These are phyloP conservation scores for Discostella stelligeroides DNA, from an alignment of 108 stramenopile species.

Conservation along the genomic window DNA sequence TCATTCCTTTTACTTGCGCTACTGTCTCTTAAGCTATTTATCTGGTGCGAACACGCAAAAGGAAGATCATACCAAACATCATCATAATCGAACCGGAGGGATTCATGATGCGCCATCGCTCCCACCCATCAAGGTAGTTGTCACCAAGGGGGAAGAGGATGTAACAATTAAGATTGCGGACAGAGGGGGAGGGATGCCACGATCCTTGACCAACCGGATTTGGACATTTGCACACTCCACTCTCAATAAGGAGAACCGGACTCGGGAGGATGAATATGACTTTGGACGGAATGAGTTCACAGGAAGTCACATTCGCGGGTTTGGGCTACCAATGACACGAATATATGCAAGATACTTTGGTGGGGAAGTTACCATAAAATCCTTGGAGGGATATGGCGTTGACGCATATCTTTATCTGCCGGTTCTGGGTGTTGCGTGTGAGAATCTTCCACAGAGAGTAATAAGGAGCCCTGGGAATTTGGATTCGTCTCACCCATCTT, in stretches of 20 bases:
- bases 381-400: constrained; percentile 98
- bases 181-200: constrained; percentile 96
- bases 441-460: constrained; percentile 84
- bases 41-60: constrained; percentile 34
- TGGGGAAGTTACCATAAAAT: constrained; percentile 95
- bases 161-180: constrained; percentile 98
- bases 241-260: constrained; percentile 51
- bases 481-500: constrained; percentile 45
- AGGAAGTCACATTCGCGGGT: constrained; percentile 77
- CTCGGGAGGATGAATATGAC: constrained; percentile 50
- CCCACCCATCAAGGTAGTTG: constrained; percentile 89
- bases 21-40: constrained; percentile 28
- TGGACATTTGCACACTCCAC: constrained; percentile 97
- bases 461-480: constrained; percentile 72
- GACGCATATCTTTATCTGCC: constrained; percentile 97
- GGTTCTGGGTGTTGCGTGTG: constrained; percentile 82
- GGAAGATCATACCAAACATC: constrained; percentile 50
- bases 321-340: constrained; percentile 95
- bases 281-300: constrained; percentile 66
- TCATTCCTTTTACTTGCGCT: neutral
- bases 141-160: constrained; percentile 97
- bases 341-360: constrained; percentile 98
- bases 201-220: constrained; percentile 87
- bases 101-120: constrained; percentile 57
- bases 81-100: constrained; percentile 28